Base-by-base conservation (phyloP, 441 rosid genomes). In the Erodium texanum region DNA sequence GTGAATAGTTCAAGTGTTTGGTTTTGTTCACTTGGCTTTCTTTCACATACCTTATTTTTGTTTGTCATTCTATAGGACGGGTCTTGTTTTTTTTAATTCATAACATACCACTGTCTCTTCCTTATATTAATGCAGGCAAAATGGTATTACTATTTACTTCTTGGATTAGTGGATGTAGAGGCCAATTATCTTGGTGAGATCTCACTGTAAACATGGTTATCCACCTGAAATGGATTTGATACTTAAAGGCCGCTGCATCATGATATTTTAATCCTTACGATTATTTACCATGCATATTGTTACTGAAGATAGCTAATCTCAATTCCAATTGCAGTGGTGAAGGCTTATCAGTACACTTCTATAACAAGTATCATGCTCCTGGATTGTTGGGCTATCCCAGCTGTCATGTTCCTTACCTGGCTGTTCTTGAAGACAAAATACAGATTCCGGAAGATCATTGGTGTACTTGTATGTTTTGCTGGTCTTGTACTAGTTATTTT, bases 371-470 rank as follows among this genome's bases (percentile, higher is more conserved):
- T 94, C 66, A 94, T 92, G 98, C 85, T 94, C 68, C 81, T 94
- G 19, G 98, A 94, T 75, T 94, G 99, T 71, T 94, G 99, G 99
- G 65, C 94, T 16, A 89, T 94, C 64, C 98, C 99, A 1, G 79
- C 83, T 0, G 97, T 91, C 71, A 83, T 91, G 93, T 29, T 91
- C 58, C 90, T 91, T 67, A 91, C 97, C 23, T 87, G 85, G 85
- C 9, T 87, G 66, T 87, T 94, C 72, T 75, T 94, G 72, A 82
- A 83, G 68, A 88, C 96, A 14, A 91, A 86, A 76, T 94, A 94
- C 72, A 79, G 90, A 81, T 77, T 70, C 74, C 86, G 80, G 81
- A 94, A 87, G 84, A 85, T 87, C 27, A 68, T 81, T 61, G 97
- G 99, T 70, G 96, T 92, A 43, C 7, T 80, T 71, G 83, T 86